Base-by-base conservation (phyloP, 2,329 filamentous ascomycete species). In the Bisporella sp. region DNA sequence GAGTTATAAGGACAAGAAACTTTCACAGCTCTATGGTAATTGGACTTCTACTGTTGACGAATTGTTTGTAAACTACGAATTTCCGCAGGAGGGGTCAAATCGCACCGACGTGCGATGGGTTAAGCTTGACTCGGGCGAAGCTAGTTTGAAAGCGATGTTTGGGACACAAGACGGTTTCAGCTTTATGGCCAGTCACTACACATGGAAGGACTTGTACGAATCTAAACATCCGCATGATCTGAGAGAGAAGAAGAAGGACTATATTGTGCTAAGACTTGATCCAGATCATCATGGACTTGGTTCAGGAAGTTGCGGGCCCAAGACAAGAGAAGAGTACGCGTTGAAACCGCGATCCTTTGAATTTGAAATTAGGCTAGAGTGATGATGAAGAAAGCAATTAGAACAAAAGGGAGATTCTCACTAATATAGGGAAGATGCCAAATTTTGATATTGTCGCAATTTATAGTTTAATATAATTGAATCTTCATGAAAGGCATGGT, bases 51-150 rank as follows among this genome's bases (percentile, higher is more conserved):
- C 56, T 1, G 66, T 81, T 1, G 73, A 77, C 45, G 69, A 73
- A 1, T 68, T 87, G 0, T 78, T 75, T 63, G 70, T 76, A 2
- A 71, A 77, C 41, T 86, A 85, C 60, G 84, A 87, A n/a, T 79
- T 81, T 13, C 84, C 84, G 0, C 84, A 87, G 61, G 84, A 87
- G 58, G 78, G 75, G 47, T 79, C 80, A 1, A 87, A 86, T 62
- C 71, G 78, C 9, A 78, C 77, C 49, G 78, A 78, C 33, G 78
- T 76, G 0, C 70, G 77, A 3, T 86, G 79, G 76, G 64, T 85
- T 3, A 65, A 66, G 12, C 35, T 39, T 39, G 13, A 11, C 52
- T 73, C 6, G 59, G 50, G 21, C 59, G 62, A 28, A 63, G 59
- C 66, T 68, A 63, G 6, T 28, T 32, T 45, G 43, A 45, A 45